Evolutionary conservation across 2,329 filamentous ascomycete genomes (phyloP).

Genomic region (Fusarium sambucinum): DNA sequence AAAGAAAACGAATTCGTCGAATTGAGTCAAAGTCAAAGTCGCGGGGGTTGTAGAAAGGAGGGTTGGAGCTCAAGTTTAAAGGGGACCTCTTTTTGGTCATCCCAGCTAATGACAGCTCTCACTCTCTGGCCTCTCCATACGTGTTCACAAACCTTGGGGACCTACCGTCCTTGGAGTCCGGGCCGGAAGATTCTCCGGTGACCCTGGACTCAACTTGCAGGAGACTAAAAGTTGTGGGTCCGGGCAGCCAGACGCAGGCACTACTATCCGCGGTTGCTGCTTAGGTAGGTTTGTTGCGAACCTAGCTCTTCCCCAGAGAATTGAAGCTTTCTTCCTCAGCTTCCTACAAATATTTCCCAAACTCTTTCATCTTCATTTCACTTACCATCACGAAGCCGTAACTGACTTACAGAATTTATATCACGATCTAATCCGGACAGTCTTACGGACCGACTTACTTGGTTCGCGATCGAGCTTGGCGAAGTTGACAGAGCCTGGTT

Average conservation of each 20-base stretch:
- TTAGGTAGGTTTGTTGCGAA: conserved; percentile 20
- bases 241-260: too few species aligned
- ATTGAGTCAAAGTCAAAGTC: conserved; percentile 24
- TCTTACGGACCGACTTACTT: conserved; percentile 1
- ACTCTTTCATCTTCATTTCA: neutral
- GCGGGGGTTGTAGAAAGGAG: conserved; percentile 38
- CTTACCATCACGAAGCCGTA: neutral
- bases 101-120: conserved; percentile 38
- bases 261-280: too few species aligned
- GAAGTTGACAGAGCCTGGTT: conserved; percentile 19
- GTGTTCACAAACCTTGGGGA: conserved; percentile 36
- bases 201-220: neutral
- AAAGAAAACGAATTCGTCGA: conserved; percentile 26
- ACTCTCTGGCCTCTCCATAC: conserved; percentile 37
- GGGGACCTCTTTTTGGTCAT: conserved; percentile 35
- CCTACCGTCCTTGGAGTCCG: too few species aligned
- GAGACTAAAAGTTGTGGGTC: too few species aligned
- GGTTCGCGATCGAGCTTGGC: conserved; percentile 19
- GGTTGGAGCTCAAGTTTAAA: conserved; percentile 34
- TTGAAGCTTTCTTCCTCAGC: conserved; percentile 30
- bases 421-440: neutral
- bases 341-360: neutral
- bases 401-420: neutral
- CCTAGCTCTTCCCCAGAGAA: conserved; percentile 37
- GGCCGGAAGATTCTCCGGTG: too few species aligned